Evolutionary conservation across 2,329 filamentous ascomycete genomes (phyloP), one percentile per base, ranked within the genome.

Genomic region (Penicillium polonicum): DNA sequence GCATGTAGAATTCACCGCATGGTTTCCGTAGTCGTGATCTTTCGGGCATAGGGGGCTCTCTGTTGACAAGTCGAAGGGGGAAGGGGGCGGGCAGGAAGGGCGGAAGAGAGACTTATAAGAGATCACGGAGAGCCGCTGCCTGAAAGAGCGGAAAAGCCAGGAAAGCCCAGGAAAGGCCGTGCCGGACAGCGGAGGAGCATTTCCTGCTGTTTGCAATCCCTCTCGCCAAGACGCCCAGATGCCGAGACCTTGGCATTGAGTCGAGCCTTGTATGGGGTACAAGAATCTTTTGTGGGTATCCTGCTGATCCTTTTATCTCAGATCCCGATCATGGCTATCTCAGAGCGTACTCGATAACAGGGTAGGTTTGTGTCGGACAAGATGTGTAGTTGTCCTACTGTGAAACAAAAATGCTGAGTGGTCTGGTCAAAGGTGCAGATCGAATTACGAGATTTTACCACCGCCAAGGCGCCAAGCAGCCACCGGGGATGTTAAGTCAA

Each of bases 191-290:
- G 63, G 65, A 64, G 58, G 63, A 65, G 48, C 56, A 58, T 49
- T 52, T 61, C 52, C 51, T 60, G 55, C 64, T 66, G 62, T 63
- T 66, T 60, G 59, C 62, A 65, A 55, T 56, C 52, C 57, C 61
- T 62, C 62, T 60, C 58, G 64, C 65, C 67, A 67, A 66, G 66
- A 35, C 59, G 68, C 68, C 68, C 64, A 71, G 68, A 64, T 66
- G 68, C 68, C 68, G 62, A 71, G 68, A 59, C 63, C 68, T 71
- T 70, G 68, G 68, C 68, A 65, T 65, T 58, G 55, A 58, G 53
- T 61, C 56, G 58, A 61, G 48, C 49, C 54, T 49, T 57, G 27
- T 56, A 45, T 33, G 44, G 41, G 27, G 25, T 48, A 51, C 55
- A 31, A 48, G 27, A 42, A 33, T 31, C 39, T 13, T 42, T 42